Conservation (phyloP, 1,284 basidiomycete species). For the Puccinia coronata region DNA sequence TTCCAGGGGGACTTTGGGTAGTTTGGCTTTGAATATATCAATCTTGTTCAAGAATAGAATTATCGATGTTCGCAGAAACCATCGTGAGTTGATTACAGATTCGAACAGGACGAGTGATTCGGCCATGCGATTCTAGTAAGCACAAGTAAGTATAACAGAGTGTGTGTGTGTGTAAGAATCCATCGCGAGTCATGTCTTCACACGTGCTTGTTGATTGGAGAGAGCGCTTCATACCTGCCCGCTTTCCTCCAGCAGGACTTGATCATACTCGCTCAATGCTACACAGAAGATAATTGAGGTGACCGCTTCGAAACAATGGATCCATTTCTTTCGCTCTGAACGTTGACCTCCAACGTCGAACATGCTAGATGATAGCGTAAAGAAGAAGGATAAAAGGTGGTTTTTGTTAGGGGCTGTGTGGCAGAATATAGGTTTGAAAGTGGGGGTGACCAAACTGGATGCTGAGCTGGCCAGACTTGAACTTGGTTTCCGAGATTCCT, state of each 20-base stretch:
- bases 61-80: conserved; percentile 90
- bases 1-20: conserved; percentile 81
- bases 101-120: conserved; percentile 93
- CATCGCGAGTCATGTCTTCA: background rate
- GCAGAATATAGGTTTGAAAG: background rate
- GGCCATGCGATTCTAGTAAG: conserved; percentile 91
- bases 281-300: conserved; percentile 67
- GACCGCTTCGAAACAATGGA: conserved; percentile 61
- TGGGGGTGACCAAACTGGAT: conserved; percentile 59
- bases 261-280: conserved; percentile 58
- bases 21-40: conserved; percentile 89
- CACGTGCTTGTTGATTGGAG: too few relatives aligned
- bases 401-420: background rate
- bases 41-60: conserved; percentile 95
- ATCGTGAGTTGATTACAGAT: conserved; percentile 93
- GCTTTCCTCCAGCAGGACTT: conserved; percentile 56
- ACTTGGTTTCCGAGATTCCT: conserved; percentile 82
- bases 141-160: too few relatives aligned
- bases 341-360: conserved; percentile 89
- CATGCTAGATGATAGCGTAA: conserved; percentile 69
- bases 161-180: conserved; percentile 59
- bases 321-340: conserved; percentile 75
- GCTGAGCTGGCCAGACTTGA: conserved; percentile 61
- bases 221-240: conserved; percentile 52
- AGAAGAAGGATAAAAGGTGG: too few relatives aligned